Evolutionary conservation across 1,284 basidiomycete species (phyloP).

Genomic region (Somion occarium): DNA sequence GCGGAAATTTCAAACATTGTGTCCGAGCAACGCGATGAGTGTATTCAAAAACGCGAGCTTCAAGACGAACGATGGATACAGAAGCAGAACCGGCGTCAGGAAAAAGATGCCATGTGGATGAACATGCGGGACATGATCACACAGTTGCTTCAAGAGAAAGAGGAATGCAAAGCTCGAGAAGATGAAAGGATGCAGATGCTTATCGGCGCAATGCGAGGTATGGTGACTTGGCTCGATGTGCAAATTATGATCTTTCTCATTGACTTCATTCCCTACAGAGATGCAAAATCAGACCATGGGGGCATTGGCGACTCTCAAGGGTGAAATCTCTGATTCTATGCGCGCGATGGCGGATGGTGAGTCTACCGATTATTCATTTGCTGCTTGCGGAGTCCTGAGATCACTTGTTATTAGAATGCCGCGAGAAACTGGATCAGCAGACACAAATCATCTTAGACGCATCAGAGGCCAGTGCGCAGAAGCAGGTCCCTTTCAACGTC

Average conservation of each 20-base stretch:
- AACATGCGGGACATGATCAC: conserved; percentile 55
- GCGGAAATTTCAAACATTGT: conserved; percentile 64
- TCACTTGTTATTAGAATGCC: background rate
- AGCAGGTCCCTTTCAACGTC: conserved; percentile 73
- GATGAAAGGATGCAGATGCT: conserved; percentile 42
- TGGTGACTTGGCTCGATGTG: background rate
- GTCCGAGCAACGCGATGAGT: conserved; percentile 54
- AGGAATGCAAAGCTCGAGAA: conserved; percentile 40
- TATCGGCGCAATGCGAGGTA: background rate
- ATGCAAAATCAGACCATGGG: conserved; percentile 29
- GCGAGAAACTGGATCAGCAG: background rate
- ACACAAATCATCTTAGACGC: conserved; percentile 48
- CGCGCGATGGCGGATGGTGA: conserved; percentile 1
- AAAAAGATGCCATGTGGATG: conserved; percentile 48
- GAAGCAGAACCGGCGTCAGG: conserved; percentile 47
- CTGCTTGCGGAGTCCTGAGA: background rate
- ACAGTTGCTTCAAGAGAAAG: conserved; percentile 49
- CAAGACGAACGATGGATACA: conserved; percentile 55
- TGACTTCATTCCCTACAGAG: background rate
- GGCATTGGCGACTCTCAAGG: background rate
- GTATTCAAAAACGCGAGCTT: conserved; percentile 48
- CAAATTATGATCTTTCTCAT: background rate
- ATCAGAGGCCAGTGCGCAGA: conserved; percentile 58
- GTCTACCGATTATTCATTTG: background rate
- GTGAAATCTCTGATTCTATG: background rate